Evolutionary conservation across 192 early-diverging fungal genomes (phyloP), one percentile per base, ranked within the genome.

Genomic region (Rhizoclosmatium sp.): DNA sequence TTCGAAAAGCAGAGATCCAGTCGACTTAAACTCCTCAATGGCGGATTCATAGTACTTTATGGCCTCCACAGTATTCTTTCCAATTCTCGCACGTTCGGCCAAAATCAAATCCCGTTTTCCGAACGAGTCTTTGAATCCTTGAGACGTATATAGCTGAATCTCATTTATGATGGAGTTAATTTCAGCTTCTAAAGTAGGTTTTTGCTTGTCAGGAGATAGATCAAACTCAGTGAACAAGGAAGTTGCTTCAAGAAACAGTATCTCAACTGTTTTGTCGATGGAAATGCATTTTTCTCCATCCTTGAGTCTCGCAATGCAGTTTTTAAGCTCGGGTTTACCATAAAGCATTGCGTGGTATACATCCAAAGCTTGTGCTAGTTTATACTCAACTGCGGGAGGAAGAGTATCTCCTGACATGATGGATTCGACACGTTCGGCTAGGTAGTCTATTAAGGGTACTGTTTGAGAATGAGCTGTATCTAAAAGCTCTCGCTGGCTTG

Each of bases 1-100:
- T 73, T 85, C 83, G 45, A 80, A 87, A 14, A 88, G 61, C n/a
- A 71, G 68, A 54, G 83, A 80, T 4, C 82, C 82, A 47, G 59
- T 71, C 7, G 31, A 1, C 45, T 88, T 82, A 4, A 85, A 85
- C 39, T 58, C 56, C n/a, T 84, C 79, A 19, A 86, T 70, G 16
- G 85, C 85, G 19, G 72, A 47, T 49, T 88, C 87, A 59, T 84
- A 86, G 7, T 76, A 21, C 44, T 74, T 61, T 9, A 86, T 73
- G 1, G 84, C 84, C 14, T 40, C 71, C 2, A 60, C 42, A 3
- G 72, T n/a, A 45, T 83, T 81, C 14, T 67, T 78, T 3, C 23
- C 44, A 1, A 82, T 56, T 54, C 78, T 7, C 2, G 21, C 69
- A 4, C 31, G 4, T 51, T 80, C 78, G 3, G 77, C 77, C 4